Conservation (phyloP, 148 eudicot species). For the Pouteria glomerata region DNA sequence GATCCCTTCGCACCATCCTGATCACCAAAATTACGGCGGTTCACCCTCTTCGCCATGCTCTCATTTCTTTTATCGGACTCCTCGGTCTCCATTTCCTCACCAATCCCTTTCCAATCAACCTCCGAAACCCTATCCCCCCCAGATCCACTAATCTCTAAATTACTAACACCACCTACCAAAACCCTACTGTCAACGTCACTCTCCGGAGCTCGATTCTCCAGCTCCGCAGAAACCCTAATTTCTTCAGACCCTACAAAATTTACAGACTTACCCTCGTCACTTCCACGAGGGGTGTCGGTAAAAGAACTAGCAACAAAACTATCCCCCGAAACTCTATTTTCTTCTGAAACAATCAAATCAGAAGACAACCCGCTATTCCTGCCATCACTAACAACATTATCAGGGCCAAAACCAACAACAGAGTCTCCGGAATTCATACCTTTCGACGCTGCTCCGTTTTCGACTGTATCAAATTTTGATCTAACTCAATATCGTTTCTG, state of each 20-base stretch:
- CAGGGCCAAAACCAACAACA: background rate
- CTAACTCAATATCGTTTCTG: constrained; percentile 25
- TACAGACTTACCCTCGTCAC: constrained; percentile 2
- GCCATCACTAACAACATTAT: background rate
- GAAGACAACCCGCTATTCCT: too few relatives aligned
- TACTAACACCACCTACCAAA: background rate
- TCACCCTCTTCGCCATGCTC: background rate
- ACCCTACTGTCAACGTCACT: constrained; percentile 9
- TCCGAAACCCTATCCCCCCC: background rate
- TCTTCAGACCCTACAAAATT: constrained; percentile 10
- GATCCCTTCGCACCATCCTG: background rate
- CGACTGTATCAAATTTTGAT: constrained; percentile 5
- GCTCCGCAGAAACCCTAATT: constrained; percentile 20
- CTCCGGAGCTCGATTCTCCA: constrained; percentile 2
- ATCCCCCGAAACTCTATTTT: constrained; percentile 16
- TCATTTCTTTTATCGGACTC: background rate
- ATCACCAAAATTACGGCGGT: background rate
- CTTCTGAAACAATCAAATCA: too few relatives aligned
- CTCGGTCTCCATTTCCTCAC: background rate
- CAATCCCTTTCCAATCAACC: constrained; percentile 5
- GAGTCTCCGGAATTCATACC: constrained; percentile 25
- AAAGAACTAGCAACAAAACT: constrained; percentile 1
- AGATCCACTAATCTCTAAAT: background rate
- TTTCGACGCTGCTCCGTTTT: background rate
- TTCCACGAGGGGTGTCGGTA: background rate